Conservation (phyloP, 495 filamentous ascomycete genomes). For the Pseudevernia furfuracea region DNA sequence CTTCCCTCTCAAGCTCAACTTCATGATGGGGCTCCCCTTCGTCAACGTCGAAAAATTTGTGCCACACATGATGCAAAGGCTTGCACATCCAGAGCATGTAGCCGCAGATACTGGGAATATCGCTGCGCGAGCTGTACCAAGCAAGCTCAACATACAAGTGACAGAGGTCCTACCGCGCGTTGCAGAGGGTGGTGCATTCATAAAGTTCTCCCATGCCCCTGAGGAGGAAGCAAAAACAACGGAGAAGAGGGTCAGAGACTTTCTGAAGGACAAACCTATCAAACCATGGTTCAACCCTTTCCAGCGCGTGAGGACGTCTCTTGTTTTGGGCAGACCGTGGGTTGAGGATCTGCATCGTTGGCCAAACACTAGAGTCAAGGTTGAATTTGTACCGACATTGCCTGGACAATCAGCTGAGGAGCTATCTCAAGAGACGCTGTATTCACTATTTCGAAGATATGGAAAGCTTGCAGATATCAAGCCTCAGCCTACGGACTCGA, state of each 20-base stretch:
- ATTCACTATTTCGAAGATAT: slow-evolving; percentile 80
- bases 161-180: slow-evolving; percentile 72
- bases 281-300: slow-evolving; percentile 88
- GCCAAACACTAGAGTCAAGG: slow-evolving; percentile 62
- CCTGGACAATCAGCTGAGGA: slow-evolving; percentile 60
- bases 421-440: slow-evolving; percentile 79
- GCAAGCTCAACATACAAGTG: slow-evolving; percentile 53
- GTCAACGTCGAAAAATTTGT: slow-evolving; percentile 47
- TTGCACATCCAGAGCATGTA: slow-evolving; percentile 50
- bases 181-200: slow-evolving; percentile 88
- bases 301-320: slow-evolving; percentile 53
- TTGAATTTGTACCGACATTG: slow-evolving; percentile 72
- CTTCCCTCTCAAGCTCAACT: slow-evolving; percentile 70
- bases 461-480: slow-evolving; percentile 80
- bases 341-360: slow-evolving; percentile 84
- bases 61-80: slow-evolving; percentile 53
- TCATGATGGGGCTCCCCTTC: slow-evolving; percentile 48
- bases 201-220: slow-evolving; percentile 66
- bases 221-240: slow-evolving; percentile 50
- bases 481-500: slow-evolving; percentile 72
- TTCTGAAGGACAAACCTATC: slow-evolving; percentile 62
- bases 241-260: slow-evolving; percentile 43
- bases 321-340: slow-evolving; percentile 85
- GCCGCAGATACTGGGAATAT: slow-evolving; percentile 58
- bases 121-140: slow-evolving; percentile 54